Conservation (phyloP, 2,329 filamentous ascomycete species). For the Cladosporium phlei region DNA sequence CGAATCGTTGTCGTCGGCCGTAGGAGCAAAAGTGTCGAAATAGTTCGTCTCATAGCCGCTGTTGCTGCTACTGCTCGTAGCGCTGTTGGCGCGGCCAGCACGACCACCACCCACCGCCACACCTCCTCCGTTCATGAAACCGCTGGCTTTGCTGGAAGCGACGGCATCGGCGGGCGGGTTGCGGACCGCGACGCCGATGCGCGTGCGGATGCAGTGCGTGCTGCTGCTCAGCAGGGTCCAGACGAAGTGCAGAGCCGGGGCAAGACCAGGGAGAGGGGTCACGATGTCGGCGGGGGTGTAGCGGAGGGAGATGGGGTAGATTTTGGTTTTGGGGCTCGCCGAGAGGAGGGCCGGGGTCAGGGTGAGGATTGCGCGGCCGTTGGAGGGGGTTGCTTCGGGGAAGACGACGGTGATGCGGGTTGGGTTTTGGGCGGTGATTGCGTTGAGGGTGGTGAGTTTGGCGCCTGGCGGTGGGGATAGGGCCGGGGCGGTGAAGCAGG, state of each 20-base stretch:
- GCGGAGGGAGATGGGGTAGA: conserved; percentile 86
- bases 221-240: conserved; percentile 82
- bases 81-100: conserved; percentile 11
- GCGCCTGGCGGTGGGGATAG: conserved; percentile 27
- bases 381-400: conserved; percentile 90
- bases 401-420: conserved; percentile 78
- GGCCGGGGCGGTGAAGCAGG: conserved; percentile 39
- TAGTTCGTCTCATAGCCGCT: conserved; percentile 43
- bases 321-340: conserved; percentile 61
- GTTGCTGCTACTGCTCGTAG: not conserved
- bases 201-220: conserved; percentile 83
- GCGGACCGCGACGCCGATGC: conserved; percentile 67
- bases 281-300: conserved; percentile 88
- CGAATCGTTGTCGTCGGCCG: conserved; percentile 31
- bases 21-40: conserved; percentile 38
- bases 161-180: conserved; percentile 27
- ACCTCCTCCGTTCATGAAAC: not conserved
- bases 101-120: conserved; percentile 14
- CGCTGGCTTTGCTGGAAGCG: conserved; percentile 22
- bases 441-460: conserved; percentile 34
- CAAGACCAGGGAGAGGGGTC: conserved; percentile 69
- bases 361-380: conserved; percentile 82
- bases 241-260: conserved; percentile 64
- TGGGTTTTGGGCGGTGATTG: conserved; percentile 63
- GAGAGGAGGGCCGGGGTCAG: conserved; percentile 73